Evolutionary conservation across 345 rosid genomes (phyloP).

Genomic region (Camelina sativa): DNA sequence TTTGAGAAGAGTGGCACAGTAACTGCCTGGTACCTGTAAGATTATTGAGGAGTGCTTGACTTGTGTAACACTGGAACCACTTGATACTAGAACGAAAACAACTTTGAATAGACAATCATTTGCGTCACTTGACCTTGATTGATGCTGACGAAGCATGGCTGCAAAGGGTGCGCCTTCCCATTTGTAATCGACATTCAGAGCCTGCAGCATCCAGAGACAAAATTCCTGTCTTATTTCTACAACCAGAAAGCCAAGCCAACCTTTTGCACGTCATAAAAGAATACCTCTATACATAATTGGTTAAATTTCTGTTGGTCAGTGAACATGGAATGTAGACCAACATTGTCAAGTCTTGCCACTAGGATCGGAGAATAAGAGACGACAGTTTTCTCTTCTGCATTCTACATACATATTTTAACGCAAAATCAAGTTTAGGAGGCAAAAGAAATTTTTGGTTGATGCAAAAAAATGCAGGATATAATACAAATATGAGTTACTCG

Average conservation of each 20-base stretch:
- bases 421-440: conserved; percentile 34
- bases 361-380: conserved; percentile 56
- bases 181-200: conserved; percentile 71
- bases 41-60: conserved; percentile 72
- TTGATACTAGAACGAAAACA: conserved; percentile 60
- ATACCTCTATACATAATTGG: conserved; percentile 74
- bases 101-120: conserved; percentile 61
- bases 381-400: conserved; percentile 52
- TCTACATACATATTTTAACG: conserved; percentile 55
- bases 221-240: conserved; percentile 18
- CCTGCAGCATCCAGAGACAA: conserved; percentile 52
- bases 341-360: conserved; percentile 63
- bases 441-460: conserved; percentile 13
- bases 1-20: conserved; percentile 10
- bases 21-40: conserved; percentile 69
- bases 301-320: conserved; percentile 71
- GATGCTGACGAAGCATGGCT: conserved; percentile 87
- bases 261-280: conserved; percentile 20
- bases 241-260: conserved; percentile 32
- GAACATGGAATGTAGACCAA: conserved; percentile 63
- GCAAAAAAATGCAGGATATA: conserved; percentile 25
- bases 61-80: conserved; percentile 71
- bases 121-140: conserved; percentile 50
- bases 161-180: conserved; percentile 88
- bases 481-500: conserved; percentile 1